Evolutionary conservation across 257 asterid species (phyloP).

Genomic region (Solanum pimpinellifolium): DNA sequence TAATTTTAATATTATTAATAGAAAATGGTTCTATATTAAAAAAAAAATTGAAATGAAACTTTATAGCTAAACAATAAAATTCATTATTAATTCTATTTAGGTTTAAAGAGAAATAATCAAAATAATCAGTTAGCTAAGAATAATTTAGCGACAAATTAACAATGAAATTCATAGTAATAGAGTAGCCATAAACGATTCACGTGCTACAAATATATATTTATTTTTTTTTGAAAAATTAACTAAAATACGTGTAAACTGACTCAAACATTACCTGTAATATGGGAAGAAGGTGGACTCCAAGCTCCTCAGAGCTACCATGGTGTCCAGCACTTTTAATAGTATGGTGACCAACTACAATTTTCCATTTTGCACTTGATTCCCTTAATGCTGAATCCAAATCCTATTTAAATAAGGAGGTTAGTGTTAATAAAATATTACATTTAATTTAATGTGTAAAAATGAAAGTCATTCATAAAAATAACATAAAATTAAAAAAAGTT

Average conservation of each 20-base stretch:
- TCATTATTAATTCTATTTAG: not conserved
- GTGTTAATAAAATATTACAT: not conserved
- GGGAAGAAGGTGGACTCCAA: constrained; percentile 51
- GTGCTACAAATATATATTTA: too few relatives aligned
- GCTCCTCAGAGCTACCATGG: constrained; percentile 64
- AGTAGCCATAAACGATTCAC: not conserved
- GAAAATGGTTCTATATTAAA: not conserved
- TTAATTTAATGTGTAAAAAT: too few relatives aligned
- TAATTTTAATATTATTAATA: not conserved
- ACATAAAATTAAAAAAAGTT: not conserved
- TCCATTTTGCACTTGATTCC: constrained; percentile 54
- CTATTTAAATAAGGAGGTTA: constrained; percentile 8
- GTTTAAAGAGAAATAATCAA: not conserved
- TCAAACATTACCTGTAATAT: constrained; percentile 37
- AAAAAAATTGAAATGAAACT: not conserved
- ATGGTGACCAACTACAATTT: constrained; percentile 75
- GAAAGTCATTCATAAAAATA: too few relatives aligned
- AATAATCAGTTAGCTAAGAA: not conserved
- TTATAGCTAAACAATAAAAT: not conserved
- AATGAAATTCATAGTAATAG: not conserved
- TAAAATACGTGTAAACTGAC: fast-evolving
- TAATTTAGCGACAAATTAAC: not conserved
- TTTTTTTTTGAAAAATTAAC: not conserved
- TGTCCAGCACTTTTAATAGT: constrained; percentile 64
- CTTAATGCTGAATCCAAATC: constrained; percentile 32